Evolutionary conservation across 2,329 filamentous ascomycete species (phyloP).

Genomic region (Aspergillus flavus): DNA sequence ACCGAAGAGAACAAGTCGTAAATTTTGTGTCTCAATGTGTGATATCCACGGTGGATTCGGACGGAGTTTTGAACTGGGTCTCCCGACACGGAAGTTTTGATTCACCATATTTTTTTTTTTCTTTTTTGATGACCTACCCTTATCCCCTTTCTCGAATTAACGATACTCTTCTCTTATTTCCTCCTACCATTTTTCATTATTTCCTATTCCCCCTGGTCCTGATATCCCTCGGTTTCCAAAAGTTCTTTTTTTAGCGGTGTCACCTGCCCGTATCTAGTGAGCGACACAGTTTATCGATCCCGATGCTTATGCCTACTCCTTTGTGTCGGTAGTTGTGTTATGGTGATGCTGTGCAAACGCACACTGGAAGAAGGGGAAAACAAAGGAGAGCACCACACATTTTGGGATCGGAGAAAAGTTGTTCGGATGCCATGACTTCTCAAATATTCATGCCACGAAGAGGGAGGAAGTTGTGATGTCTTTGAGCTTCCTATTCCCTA

Average conservation of each 20-base stretch:
- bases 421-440: slow-evolving; percentile 26
- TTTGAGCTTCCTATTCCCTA: slow-evolving; percentile 23
- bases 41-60: slow-evolving; percentile 16
- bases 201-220: slow-evolving; percentile 36
- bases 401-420: slow-evolving; percentile 27
- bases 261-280: slow-evolving; percentile 36
- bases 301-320: slow-evolving; percentile 4
- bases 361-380: slow-evolving; percentile 1
- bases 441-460: slow-evolving; percentile 21
- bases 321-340: slow-evolving; percentile 7
- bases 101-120: slow-evolving; percentile 35
- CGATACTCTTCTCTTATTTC: slow-evolving; percentile 25
- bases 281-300: slow-evolving; percentile 29
- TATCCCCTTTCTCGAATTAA: slow-evolving; percentile 26
- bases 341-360: slow-evolving; percentile 6
- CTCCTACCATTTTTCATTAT: slow-evolving; percentile 18
- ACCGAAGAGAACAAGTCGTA: slow-evolving; percentile 46
- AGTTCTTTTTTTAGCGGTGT: slow-evolving; percentile 41
- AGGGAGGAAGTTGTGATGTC: slow-evolving; percentile 29
- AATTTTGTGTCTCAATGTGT: slow-evolving; percentile 26
- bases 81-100: slow-evolving; percentile 33
- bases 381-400: slow-evolving; percentile 1
- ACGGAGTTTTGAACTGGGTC: slow-evolving; percentile 18
- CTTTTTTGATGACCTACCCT: slow-evolving; percentile 40
- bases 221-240: slow-evolving; percentile 48